Conservation (phyloP, 2,329 filamentous ascomycete genomes). For the Shiraia bambusicola region DNA sequence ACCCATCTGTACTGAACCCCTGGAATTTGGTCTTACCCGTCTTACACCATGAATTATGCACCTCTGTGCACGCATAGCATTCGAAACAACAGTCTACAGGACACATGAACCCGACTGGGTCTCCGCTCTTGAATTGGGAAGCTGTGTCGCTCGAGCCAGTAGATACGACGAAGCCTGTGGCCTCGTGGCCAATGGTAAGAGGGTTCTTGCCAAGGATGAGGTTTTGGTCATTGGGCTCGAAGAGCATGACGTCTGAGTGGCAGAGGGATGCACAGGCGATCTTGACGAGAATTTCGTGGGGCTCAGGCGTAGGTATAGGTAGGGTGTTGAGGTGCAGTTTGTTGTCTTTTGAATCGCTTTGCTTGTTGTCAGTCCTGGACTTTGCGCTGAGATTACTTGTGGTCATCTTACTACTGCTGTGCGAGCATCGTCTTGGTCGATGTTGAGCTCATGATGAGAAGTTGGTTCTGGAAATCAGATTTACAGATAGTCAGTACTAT, state of each 20-base stretch:
- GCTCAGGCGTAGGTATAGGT: conserved; percentile 47
- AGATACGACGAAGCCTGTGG: conserved; percentile 28
- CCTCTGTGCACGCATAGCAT: conserved; percentile 31
- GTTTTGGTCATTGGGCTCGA: conserved; percentile 40
- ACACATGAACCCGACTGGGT: conserved; percentile 38
- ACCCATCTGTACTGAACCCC: conserved; percentile 31
- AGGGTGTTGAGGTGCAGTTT: conserved; percentile 48
- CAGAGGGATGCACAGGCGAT: conserved; percentile 45
- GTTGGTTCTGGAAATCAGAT: neutral
- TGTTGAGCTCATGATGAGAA: conserved; percentile 15
- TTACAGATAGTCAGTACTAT: too few species aligned
- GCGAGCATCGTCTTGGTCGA: conserved; percentile 28
- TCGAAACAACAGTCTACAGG: conserved; percentile 39
- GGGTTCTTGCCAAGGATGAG: conserved; percentile 35
- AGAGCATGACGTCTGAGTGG: conserved; percentile 44
- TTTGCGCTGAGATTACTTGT: neutral
- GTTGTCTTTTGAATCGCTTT: conserved; percentile 33
- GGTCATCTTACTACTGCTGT: conserved; percentile 26
- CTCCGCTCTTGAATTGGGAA: conserved; percentile 32
- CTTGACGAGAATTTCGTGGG: conserved; percentile 46
- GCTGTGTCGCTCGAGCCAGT: conserved; percentile 27
- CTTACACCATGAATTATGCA: conserved; percentile 32
- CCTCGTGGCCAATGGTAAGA: conserved; percentile 40
- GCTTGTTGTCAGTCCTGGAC: neutral
- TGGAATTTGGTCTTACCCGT: conserved; percentile 36